Percentiles rank a stretch among this genome's conserved stretches.
Evolutionary conservation across 768 basidiomycete genomes (phyloP).

Genomic region (Suillus weaverae): DNA sequence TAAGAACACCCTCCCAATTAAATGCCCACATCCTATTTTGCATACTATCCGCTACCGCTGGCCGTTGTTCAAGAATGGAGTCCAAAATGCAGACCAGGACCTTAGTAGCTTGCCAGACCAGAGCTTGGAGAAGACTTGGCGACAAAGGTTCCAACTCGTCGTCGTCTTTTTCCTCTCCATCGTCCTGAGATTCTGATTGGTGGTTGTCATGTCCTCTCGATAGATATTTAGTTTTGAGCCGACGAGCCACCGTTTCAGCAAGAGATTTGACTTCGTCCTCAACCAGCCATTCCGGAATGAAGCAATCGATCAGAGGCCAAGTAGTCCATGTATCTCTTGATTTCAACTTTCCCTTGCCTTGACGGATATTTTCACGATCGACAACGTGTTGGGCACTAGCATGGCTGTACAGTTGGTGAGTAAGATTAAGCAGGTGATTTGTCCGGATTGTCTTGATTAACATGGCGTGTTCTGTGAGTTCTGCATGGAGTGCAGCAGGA

Average conservation of each 20-base stretch:
- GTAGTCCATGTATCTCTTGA: constrained; percentile 61
- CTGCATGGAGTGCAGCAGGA: constrained; percentile 56
- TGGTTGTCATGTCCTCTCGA: constrained; percentile 2
- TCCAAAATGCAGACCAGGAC: constrained; percentile 55
- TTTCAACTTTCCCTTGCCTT: constrained; percentile 20
- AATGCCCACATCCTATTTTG: constrained; percentile 65
- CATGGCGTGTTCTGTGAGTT: constrained; percentile 66
- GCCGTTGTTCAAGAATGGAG: constrained; percentile 55
- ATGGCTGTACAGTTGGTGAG: constrained; percentile 45
- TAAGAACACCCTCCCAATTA: constrained; percentile 64
- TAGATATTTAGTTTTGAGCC: constrained; percentile 5
- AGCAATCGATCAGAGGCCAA: constrained; percentile 76
- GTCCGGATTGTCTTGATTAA: constrained; percentile 66
- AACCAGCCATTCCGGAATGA: constrained; percentile 67
- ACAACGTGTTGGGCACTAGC: constrained; percentile 5
- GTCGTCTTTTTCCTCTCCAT: constrained; percentile 24
- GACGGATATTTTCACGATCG: constrained; percentile 26
- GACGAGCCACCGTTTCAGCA: constrained; percentile 37
- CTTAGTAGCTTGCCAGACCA: constrained; percentile 45
- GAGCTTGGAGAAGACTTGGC: constrained; percentile 30
- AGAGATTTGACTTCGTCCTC: constrained; percentile 65
- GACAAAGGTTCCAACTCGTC: constrained; percentile 33
- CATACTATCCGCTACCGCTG: constrained; percentile 55
- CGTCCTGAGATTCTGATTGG: constrained; percentile 18
- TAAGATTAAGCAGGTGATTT: constrained; percentile 56